Evolutionary conservation across 352 stramenopile genomes (phyloP).

Genomic region (Aphanomyces invadans): DNA sequence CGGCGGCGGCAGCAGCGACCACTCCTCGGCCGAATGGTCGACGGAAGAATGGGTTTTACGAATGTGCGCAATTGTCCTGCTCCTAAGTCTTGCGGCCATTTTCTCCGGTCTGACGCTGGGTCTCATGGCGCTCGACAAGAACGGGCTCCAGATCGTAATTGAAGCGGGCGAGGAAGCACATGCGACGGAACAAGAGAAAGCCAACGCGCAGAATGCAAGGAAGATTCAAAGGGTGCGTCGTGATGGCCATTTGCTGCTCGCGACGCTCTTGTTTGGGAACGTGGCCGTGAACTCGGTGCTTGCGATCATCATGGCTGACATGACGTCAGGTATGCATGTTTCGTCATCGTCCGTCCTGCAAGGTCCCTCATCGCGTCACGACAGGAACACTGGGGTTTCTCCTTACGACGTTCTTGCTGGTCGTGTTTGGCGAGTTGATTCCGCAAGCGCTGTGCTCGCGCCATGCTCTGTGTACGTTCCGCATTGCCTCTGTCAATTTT

Average conservation of each 20-base stretch:
- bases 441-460: conserved; percentile 89
- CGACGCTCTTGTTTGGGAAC: conserved; percentile 96
- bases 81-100: conserved; percentile 83
- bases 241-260: conserved; percentile 95
- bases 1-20: not conserved
- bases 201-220: conserved; percentile 44
- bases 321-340: conserved; percentile 50
- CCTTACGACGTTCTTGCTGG: conserved; percentile 91
- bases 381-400: conserved; percentile 86
- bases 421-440: conserved; percentile 93
- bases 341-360: too few species aligned
- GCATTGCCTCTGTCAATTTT: not conserved
- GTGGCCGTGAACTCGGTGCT: conserved; percentile 95
- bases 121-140: conserved; percentile 95
- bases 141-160: conserved; percentile 94
- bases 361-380: conserved; percentile 1
- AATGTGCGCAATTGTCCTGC: conserved; percentile 39
- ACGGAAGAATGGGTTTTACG: conserved; percentile 19
- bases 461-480: conserved; percentile 73
- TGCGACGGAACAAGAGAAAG: conserved; percentile 48
- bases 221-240: conserved; percentile 84
- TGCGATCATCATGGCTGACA: conserved; percentile 94
- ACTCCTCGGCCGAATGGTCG: not conserved
- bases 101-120: conserved; percentile 95
- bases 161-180: conserved; percentile 69